These are phyloP conservation scores for Globisporangium iwayamae DNA, from an alignment of 352 stramenopile genomes.

Conservation along the genomic window DNA sequence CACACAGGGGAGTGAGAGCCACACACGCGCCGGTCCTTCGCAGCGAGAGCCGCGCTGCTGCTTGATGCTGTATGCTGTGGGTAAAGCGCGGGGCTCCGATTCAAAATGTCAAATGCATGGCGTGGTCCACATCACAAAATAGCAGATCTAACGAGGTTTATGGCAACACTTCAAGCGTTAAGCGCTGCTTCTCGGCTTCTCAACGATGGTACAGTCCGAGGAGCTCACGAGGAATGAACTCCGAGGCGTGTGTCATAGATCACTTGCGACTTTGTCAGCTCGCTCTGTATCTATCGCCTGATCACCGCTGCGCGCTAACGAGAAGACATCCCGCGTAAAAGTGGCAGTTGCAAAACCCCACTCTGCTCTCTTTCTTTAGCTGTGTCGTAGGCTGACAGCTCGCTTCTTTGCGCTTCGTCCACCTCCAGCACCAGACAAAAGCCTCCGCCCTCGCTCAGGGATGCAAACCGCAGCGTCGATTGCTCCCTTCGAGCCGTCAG, in stretches of 20 bases:
- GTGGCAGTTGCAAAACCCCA: too few relatives aligned
- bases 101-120: conserved; percentile 11
- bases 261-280: too few relatives aligned
- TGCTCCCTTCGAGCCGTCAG: not conserved
- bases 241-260: too few relatives aligned
- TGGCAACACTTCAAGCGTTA: not conserved
- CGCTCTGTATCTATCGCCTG: too few relatives aligned
- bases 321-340: not conserved
- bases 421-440: too few relatives aligned
- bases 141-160: not conserved
- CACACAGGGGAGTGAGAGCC: not conserved
- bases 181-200: too few relatives aligned
- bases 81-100: not conserved
- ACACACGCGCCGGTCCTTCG: not conserved
- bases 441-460: not conserved
- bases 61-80: not conserved
- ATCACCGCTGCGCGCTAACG: too few relatives aligned
- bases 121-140: not conserved
- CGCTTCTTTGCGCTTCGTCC: too few relatives aligned
- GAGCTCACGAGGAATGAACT: too few relatives aligned
- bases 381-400: too few relatives aligned
- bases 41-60: not conserved
- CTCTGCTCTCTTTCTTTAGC: too few relatives aligned
- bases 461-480: not conserved
- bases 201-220: too few relatives aligned